Evolutionary conservation across 495 filamentous ascomycete species (phyloP).

Genomic region (Letharia lupina): DNA sequence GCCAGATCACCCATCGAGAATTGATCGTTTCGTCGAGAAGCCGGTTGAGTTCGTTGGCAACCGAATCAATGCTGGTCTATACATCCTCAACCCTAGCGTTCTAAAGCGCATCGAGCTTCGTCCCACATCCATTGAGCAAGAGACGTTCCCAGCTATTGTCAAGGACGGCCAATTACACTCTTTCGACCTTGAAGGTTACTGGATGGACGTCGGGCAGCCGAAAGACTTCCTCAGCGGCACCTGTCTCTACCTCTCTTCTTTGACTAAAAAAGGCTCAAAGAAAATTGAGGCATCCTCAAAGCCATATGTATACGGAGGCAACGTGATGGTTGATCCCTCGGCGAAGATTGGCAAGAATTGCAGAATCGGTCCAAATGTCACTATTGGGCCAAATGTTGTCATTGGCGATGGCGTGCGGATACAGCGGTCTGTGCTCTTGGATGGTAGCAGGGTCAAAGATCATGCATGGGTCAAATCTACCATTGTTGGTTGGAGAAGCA

Average conservation of each 20-base stretch:
- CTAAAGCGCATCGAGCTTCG: constrained; percentile 89
- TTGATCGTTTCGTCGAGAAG: constrained; percentile 99
- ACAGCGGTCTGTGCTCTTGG: constrained; percentile 86
- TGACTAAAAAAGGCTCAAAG: constrained; percentile 88
- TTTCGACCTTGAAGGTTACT: constrained; percentile 97
- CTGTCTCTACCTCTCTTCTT: constrained; percentile 89
- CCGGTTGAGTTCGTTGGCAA: constrained; percentile 99
- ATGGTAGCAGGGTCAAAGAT: constrained; percentile 91
- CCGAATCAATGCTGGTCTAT: constrained; percentile 98
- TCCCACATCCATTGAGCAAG: constrained; percentile 98
- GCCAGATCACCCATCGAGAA: constrained; percentile 80
- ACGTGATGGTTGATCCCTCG: constrained; percentile 90
- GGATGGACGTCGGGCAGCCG: constrained; percentile 99
- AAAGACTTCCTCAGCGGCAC: constrained; percentile 98
- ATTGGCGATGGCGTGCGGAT: constrained; percentile 92
- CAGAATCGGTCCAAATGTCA: constrained; percentile 95
- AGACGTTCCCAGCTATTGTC: constrained; percentile 95
- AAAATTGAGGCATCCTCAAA: constrained; percentile 66
- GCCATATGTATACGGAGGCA: constrained; percentile 85
- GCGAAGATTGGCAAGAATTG: constrained; percentile 98
- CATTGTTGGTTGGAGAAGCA: constrained; percentile 98
- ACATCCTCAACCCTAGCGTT: constrained; percentile 93
- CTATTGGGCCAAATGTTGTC: constrained; percentile 90
- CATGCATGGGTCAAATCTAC: constrained; percentile 99
- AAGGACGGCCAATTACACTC: constrained; percentile 90